Evolutionary conservation across 139 green algal genomes (phyloP).

Genomic region (Chlorokybus atmophyticus): DNA sequence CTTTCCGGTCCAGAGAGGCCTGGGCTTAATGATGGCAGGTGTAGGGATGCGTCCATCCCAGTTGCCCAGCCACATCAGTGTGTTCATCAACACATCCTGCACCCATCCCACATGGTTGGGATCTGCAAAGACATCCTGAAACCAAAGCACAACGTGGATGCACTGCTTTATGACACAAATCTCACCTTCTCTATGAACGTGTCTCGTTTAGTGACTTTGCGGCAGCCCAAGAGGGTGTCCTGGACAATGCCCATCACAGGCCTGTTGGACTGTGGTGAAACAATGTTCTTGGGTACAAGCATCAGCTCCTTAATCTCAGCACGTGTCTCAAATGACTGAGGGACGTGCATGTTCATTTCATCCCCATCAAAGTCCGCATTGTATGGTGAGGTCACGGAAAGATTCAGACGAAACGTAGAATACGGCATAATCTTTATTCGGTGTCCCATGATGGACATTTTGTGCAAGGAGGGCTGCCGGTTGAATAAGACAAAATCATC

Average conservation of each 20-base stretch:
- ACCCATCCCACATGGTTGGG: too few species aligned
- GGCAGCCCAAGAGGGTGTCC: constrained; percentile 81
- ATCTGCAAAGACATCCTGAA: too few species aligned
- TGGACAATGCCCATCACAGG: constrained; percentile 98
- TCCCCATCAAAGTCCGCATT: constrained; percentile 99
- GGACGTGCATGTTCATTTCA: constrained; percentile 99
- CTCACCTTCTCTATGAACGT: constrained; percentile 79
- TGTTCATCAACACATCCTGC: constrained; percentile 88
- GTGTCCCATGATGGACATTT: constrained; percentile 99
- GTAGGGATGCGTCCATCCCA: constrained; percentile 86
- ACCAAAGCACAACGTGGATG: too few species aligned
- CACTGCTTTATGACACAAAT: too few species aligned
- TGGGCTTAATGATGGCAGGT: constrained; percentile 85
- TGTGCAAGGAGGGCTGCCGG: constrained; percentile 97
- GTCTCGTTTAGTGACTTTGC: constrained; percentile 93
- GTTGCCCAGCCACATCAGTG: constrained; percentile 85
- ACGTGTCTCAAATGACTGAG: constrained; percentile 78
- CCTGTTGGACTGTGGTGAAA: constrained; percentile 94
- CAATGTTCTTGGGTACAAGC: constrained; percentile 94
- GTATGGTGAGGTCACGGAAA: constrained; percentile 96
- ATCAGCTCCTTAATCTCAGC: constrained; percentile 94
- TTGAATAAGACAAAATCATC: constrained; percentile 98
- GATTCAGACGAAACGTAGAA: constrained; percentile 73
- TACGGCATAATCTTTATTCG: constrained; percentile 75
- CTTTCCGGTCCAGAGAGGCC: constrained; percentile 94